Evolutionary conservation across 371 early-diverging fungal species (phyloP), one percentile per base, ranked within the genome.

Genomic region (Haplosporangium sp.): DNA sequence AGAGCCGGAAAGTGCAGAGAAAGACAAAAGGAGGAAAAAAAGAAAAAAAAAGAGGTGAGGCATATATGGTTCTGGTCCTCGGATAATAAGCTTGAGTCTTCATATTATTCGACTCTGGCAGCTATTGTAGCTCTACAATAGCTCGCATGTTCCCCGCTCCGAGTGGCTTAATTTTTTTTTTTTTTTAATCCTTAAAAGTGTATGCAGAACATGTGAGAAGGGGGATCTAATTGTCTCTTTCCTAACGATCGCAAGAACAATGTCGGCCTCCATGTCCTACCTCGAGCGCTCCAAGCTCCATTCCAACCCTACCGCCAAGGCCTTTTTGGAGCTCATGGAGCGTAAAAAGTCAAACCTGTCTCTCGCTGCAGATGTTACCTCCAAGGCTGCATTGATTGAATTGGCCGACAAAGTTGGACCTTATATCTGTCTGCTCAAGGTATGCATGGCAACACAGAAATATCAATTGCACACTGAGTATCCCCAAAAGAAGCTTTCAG

Each of bases 361-460:
- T 16, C 84, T 97, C 48, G 92, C 97, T 23, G 95, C 93, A 55
- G 99, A 98, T 81, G 91, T 98, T 45, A 92, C 93, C 55, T 89
- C 90, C 21, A 95, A 95, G 84, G 86, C 86, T 20, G 96, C 96
- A 76, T 85, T 98, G 54, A 84, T 98, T 55, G 86, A 86, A 8
- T 83, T 98, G 64, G 95, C 97, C 20, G 95, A 96, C 81, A 82
- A 84, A 43, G 89, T 94, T 36, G 99, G 99, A 6, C 98, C 98
- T 5, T 93, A 91, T 81, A 93, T 98, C 72, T 97, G 97, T 83
- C 86, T 96, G 46, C 85, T 98, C 64, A 98, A 98, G 90, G 94
- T 93, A 81, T 59, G 37, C 55, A 59, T 59, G 21, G 7, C 20
- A 18, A 45, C 45, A 45, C 13, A 45, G 4, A 45, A n/a, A 46